Evolutionary conservation across 2,329 filamentous ascomycete species (phyloP), one percentile per base, ranked within the genome.

Genomic region (Capronia americana): DNA sequence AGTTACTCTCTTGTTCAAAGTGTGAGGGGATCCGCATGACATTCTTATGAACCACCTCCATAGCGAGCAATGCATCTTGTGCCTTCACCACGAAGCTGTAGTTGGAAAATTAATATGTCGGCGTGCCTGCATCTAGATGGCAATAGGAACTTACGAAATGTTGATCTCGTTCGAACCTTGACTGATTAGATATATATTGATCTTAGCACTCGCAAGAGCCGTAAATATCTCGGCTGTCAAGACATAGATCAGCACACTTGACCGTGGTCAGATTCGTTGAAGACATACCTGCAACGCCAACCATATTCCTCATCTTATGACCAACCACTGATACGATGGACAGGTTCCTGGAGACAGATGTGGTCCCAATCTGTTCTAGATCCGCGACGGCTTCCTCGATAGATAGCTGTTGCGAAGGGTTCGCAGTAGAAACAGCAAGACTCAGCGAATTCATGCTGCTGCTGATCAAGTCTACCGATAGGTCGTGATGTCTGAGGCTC

Each of bases 111-210:
- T 28, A 28, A 28, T 28, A 28, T 28, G 3, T 4, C 26, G 26
- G 26, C 26, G 2, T 28, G 26, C 26, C 26, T 28, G 26, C 26
- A 28, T 28, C 26, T 28, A 28, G 26, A 28, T 28, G 26, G 26
- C 26, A 28, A 28, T 4, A 28, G 26, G 26, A 28, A 4, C 26
- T 28, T 28, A 98, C 12, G 93, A 97, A 66, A 99, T 99, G 78
- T 98, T 98, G 80, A 99, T 98, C 83, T 99, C 95, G 77, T 93
- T 97, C 24, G 95, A 94, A 93, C 94, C 95, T 82, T 99, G 95
- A 26, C 92, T 96, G 72, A 99, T 98, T 94, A 98, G 98, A 81
- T 98, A 95, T 73, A 99, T 92, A 77, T 99, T 99, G 76, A 99
- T 89, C 73, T 91, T 91, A 77, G 96, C 90, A 76, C 97, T 91